Conservation (phyloP, 495 filamentous ascomycete species). For the Hypoxylon perforatum region DNA sequence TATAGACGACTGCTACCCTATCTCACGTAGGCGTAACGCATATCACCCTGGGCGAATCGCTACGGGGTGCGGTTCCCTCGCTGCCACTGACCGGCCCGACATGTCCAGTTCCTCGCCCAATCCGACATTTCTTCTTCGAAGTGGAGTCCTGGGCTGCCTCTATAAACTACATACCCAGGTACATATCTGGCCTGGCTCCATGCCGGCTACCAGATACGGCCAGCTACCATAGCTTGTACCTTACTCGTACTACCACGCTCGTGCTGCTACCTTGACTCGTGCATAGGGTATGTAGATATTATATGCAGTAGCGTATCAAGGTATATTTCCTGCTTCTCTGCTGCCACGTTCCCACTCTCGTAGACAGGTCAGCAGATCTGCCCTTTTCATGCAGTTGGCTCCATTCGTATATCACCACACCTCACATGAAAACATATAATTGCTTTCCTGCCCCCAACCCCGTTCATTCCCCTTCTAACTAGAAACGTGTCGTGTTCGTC, state of each 20-base stretch:
- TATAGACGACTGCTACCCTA: slow-evolving; percentile 39
- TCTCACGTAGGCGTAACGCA: slow-evolving; percentile 25
- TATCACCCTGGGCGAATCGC: slow-evolving; percentile 28
- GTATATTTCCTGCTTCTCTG: slow-evolving; percentile 15
- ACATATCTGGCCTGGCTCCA: slow-evolving; percentile 2
- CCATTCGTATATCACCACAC: slow-evolving; percentile 33
- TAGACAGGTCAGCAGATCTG: slow-evolving; percentile 39
- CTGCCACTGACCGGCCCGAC: slow-evolving; percentile 34
- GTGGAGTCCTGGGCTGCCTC: slow-evolving; percentile 28
- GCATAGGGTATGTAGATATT: slow-evolving; percentile 31
- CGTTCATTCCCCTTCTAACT: slow-evolving; percentile 6
- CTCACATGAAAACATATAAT: slow-evolving; percentile 40
- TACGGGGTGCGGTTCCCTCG: slow-evolving; percentile 8
- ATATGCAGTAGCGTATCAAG: slow-evolving; percentile 34
- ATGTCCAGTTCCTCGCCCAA: slow-evolving; percentile 17
- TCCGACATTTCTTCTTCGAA: slow-evolving; percentile 25
- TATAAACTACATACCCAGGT: slow-evolving; percentile 12
- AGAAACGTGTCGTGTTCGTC: slow-evolving; percentile 22
- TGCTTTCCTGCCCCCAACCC: slow-evolving; percentile 29
- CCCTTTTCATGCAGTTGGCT: slow-evolving; percentile 42
- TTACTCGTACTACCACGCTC: slow-evolving; percentile 21
- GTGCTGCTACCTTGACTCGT: slow-evolving; percentile 25
- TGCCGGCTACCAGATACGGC: background rate
- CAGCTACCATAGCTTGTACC: background rate
- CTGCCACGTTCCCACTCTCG: slow-evolving; percentile 30